Percentiles rank a stretch among this genome's conserved stretches.
phyloP scores from a whole-genome alignment of 805 yeast genomes.

The Scheffersomyces stipitis region DNA sequence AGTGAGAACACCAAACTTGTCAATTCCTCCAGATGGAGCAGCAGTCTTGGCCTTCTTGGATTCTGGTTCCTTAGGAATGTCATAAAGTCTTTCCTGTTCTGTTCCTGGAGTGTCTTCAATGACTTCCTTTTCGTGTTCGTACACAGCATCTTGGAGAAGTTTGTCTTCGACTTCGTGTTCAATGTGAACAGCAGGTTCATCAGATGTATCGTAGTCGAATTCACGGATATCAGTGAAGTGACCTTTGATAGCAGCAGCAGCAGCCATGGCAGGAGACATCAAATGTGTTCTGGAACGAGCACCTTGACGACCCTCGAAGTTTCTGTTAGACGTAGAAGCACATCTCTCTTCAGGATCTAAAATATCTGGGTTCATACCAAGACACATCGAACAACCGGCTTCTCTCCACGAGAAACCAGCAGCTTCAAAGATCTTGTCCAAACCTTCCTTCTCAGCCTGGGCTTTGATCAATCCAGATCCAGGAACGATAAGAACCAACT shows the following conservation, averaged over 20 bases:
- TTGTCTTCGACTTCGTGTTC: constrained; percentile 47
- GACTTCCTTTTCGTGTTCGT: constrained; percentile 68
- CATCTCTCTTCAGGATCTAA: constrained; percentile 94
- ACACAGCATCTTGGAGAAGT: constrained; percentile 66
- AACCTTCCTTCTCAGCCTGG: constrained; percentile 94
- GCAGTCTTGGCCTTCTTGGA: constrained; percentile 15
- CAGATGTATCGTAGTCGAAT: constrained; percentile 57
- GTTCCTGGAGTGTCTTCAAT: constrained; percentile 53
- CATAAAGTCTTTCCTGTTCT: constrained; percentile 59
- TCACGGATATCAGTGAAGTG: constrained; percentile 89
- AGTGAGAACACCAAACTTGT: constrained; percentile 68
- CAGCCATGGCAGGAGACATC: constrained; percentile 99
- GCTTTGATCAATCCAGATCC: constrained; percentile 94
- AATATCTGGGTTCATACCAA: constrained; percentile 99
- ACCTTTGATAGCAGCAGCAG: constrained; percentile 94
- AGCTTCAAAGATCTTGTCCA: constrained; percentile 82
- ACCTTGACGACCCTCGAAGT: constrained; percentile 99
- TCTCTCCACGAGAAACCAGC: constrained; percentile 99
- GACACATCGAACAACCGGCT: constrained; percentile 99
- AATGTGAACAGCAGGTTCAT: constrained; percentile 59
- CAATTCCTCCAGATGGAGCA: constrained; percentile 55
- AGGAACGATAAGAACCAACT: constrained; percentile 88
- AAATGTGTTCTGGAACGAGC: constrained; percentile 93
- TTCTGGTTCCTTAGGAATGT: constrained; percentile 52
- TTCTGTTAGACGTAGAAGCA: constrained; percentile 98